These are phyloP conservation scores for Pseudogymnoascus sp. DNA, from an alignment of 2,329 filamentous ascomycete species.

Conservation along the genomic window DNA sequence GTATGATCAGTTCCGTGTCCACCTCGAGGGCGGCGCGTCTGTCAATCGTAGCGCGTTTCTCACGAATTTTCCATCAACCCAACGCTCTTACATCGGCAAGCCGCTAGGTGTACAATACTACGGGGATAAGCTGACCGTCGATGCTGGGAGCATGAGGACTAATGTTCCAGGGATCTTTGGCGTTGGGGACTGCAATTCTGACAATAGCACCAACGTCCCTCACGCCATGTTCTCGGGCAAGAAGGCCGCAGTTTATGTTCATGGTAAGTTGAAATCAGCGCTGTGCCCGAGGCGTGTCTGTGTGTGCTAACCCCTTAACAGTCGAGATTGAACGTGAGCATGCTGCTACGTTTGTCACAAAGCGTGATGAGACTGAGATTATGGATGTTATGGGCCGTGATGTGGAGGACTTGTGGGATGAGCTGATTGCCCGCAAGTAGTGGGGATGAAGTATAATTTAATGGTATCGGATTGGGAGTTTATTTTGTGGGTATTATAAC, in stretches of 20 bases:
- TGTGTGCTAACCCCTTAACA: background rate
- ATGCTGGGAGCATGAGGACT: slow-evolving; percentile 28
- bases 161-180: slow-evolving; percentile 49
- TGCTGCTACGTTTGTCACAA: slow-evolving; percentile 5
- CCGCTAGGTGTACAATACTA: slow-evolving; percentile 33
- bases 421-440: background rate
- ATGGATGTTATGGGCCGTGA: slow-evolving; percentile 13
- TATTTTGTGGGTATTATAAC: background rate
- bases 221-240: slow-evolving; percentile 55
- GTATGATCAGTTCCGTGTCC: slow-evolving; percentile 47
- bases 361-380: slow-evolving; percentile 8
- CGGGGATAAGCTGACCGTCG: slow-evolving; percentile 13
- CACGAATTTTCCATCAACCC: slow-evolving; percentile 39
- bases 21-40: slow-evolving; percentile 40
- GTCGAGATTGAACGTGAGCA: slow-evolving; percentile 16
- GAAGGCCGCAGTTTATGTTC: slow-evolving; percentile 47
- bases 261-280: slow-evolving; percentile 38
- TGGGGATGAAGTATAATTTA: background rate
- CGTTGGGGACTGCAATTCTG: slow-evolving; percentile 44
- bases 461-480: background rate
- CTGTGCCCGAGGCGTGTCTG: background rate
- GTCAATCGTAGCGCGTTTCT: slow-evolving; percentile 46
- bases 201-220: slow-evolving; percentile 52
- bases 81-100: slow-evolving; percentile 40
- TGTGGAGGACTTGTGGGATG: slow-evolving; percentile 14